Evolutionary conservation across 306 rosid genomes (phyloP).

Genomic region (Medicago truncatula): DNA sequence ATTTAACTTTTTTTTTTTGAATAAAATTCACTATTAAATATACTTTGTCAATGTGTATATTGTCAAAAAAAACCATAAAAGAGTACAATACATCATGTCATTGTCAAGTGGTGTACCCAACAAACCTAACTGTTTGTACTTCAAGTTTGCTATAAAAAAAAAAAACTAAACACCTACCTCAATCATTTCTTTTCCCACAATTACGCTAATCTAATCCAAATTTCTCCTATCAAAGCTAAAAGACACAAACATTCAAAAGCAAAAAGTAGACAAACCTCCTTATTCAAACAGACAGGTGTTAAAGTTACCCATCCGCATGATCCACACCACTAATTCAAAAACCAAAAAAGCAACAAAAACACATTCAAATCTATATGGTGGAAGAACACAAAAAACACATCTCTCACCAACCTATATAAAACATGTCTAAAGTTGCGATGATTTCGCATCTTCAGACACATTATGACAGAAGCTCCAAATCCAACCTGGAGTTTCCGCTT

Average conservation of each 20-base stretch:
- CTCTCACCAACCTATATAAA: slow-evolving; percentile 63
- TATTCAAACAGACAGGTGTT: slow-evolving; percentile 50
- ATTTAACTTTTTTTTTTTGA: too few species aligned
- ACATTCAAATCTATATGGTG: slow-evolving; percentile 58
- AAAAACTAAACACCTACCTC: slow-evolving; percentile 34
- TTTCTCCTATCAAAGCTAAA: slow-evolving; percentile 38
- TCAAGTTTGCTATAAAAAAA: slow-evolving; percentile 19
- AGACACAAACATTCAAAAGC: slow-evolving; percentile 41
- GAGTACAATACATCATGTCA: slow-evolving; percentile 29
- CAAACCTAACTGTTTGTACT: slow-evolving; percentile 8
- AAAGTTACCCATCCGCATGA: slow-evolving; percentile 60
- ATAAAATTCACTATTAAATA: too few species aligned
- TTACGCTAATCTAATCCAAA: slow-evolving; percentile 45
- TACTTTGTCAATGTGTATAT: slow-evolving; percentile 36
- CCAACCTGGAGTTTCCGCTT: neutral
- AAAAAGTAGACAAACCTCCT: slow-evolving; percentile 57
- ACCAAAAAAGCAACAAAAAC: slow-evolving; percentile 23
- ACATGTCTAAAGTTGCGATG: neutral
- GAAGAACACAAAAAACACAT: slow-evolving; percentile 69
- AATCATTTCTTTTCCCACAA: slow-evolving; percentile 47
- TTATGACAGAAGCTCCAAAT: neutral
- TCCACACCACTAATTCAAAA: slow-evolving; percentile 54
- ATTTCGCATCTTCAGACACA: neutral
- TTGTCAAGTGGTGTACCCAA: too few species aligned
- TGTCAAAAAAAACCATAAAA: slow-evolving; percentile 34